phyloP scores from a whole-genome alignment of 148 eudicot genomes.

The Cornus controversa region DNA sequence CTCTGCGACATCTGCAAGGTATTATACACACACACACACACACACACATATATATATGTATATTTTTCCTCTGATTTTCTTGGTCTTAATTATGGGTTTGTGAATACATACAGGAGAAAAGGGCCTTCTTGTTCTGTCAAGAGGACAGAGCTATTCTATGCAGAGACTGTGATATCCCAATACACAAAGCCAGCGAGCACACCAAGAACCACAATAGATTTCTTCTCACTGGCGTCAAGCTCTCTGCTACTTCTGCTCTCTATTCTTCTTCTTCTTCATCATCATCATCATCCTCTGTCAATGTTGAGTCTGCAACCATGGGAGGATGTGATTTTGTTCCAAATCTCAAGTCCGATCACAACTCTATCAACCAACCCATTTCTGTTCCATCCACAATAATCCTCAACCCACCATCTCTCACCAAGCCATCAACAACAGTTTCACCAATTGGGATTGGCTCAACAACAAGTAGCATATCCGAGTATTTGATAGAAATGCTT shows the following conservation, averaged over 20 bases:
- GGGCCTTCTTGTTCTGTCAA: slow-evolving; percentile 78
- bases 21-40: background rate
- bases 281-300: slow-evolving; percentile 9
- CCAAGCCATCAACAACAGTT: too few relatives aligned
- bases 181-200: slow-evolving; percentile 68
- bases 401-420: slow-evolving; percentile 9
- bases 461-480: slow-evolving; percentile 53
- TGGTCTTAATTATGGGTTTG: background rate
- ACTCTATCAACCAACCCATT: slow-evolving; percentile 15
- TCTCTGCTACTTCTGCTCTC: slow-evolving; percentile 32
- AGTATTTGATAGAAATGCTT: slow-evolving; percentile 67
- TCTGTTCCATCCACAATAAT: slow-evolving; percentile 1
- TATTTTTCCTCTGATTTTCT: too few relatives aligned
- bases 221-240: slow-evolving; percentile 66
- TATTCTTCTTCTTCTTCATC: slow-evolving; percentile 16
- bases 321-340: slow-evolving; percentile 23
- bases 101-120: slow-evolving; percentile 49
- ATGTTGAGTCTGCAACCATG: background rate
- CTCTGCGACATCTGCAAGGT: slow-evolving; percentile 73
- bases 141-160: slow-evolving; percentile 79
- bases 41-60: background rate
- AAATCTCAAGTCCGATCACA: slow-evolving; percentile 22
- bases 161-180: slow-evolving; percentile 63
- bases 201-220: slow-evolving; percentile 68
- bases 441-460: background rate